Evolutionary conservation across 2,329 filamentous ascomycete species (phyloP).

Genomic region (Didymella segeticola): DNA sequence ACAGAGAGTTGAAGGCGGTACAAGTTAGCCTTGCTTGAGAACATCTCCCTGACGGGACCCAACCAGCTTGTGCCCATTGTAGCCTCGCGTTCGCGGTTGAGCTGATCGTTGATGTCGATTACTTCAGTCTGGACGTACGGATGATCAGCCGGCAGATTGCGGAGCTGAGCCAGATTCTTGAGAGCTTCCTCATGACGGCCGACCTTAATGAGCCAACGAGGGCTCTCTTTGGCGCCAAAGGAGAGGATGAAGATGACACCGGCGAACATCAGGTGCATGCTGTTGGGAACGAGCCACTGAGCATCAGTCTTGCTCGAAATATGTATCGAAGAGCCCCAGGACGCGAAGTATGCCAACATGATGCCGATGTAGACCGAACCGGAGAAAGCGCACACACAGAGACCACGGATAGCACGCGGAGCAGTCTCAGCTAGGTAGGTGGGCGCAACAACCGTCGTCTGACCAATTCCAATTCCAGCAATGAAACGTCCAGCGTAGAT

Average conservation of each 20-base stretch:
- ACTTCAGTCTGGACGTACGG: constrained; percentile 69
- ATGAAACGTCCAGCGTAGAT: constrained; percentile 73
- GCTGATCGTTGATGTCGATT: constrained; percentile 67
- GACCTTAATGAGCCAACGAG: constrained; percentile 72
- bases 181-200: constrained; percentile 66
- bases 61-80: constrained; percentile 69
- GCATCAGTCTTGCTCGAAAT: constrained; percentile 54
- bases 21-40: constrained; percentile 71
- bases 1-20: constrained; percentile 75
- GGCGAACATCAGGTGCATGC: constrained; percentile 79
- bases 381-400: constrained; percentile 75
- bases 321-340: constrained; percentile 60
- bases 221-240: constrained; percentile 73
- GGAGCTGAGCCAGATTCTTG: constrained; percentile 63
- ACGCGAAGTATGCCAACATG: constrained; percentile 79
- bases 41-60: constrained; percentile 72
- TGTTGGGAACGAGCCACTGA: constrained; percentile 71
- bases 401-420: constrained; percentile 71
- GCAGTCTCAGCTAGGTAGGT: constrained; percentile 77
- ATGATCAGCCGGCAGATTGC: constrained; percentile 65
- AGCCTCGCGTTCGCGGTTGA: constrained; percentile 75
- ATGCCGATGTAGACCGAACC: constrained; percentile 76
- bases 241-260: constrained; percentile 73
- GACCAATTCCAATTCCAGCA: constrained; percentile 69
- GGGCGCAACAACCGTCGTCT: constrained; percentile 71